These are phyloP conservation scores for Eleusine indica DNA, from an alignment of 176 grass and related monocot genomes.

Conservation along the genomic window DNA sequence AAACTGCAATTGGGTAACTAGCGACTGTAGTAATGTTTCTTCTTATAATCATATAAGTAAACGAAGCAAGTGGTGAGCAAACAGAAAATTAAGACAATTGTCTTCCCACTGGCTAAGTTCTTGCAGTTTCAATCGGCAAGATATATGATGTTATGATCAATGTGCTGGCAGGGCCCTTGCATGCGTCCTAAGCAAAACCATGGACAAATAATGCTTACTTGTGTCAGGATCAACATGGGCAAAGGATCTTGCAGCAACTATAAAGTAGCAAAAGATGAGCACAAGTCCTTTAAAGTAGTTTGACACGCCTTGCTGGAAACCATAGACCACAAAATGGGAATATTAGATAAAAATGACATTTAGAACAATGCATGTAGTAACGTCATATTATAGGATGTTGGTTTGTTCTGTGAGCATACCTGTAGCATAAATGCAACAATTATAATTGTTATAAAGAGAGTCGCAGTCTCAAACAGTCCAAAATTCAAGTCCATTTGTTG, in stretches of 20 bases:
- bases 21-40: too few relatives aligned
- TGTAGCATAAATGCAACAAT: too few relatives aligned
- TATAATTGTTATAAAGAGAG: too few relatives aligned
- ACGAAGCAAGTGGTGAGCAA: too few relatives aligned
- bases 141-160: too few relatives aligned
- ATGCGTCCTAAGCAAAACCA: not conserved
- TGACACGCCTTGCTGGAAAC: constrained; percentile 72
- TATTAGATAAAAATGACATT: not conserved
- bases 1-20: too few relatives aligned
- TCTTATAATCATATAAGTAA: too few relatives aligned
- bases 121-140: too few relatives aligned
- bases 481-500: too few relatives aligned
- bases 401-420: constrained; percentile 11
- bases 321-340: constrained; percentile 24
- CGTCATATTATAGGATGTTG: constrained; percentile 21
- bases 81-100: too few relatives aligned
- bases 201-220: constrained; percentile 44
- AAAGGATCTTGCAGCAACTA: constrained; percentile 81
- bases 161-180: not conserved
- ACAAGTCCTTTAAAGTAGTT: constrained; percentile 93
- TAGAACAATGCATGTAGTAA: not conserved
- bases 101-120: too few relatives aligned
- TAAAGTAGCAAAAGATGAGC: constrained; percentile 86
- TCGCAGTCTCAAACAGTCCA: too few relatives aligned
- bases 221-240: constrained; percentile 72